Evolutionary conservation across 345 rosid species (phyloP).

Genomic region (Acer campestre): DNA sequence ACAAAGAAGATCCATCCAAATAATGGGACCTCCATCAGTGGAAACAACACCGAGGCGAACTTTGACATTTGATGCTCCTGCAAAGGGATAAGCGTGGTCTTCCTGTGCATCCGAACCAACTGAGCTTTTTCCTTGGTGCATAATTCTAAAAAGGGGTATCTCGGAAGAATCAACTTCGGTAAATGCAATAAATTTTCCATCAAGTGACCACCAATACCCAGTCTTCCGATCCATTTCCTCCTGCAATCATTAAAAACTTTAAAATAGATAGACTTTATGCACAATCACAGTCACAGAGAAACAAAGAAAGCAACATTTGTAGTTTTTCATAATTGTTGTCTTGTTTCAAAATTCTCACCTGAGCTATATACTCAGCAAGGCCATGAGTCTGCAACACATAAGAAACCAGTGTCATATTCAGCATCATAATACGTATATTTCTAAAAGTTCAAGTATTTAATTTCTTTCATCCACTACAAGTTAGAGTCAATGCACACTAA

Average conservation of each 20-base stretch:
- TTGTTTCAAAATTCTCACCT: constrained; percentile 48
- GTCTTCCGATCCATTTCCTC: constrained; percentile 98
- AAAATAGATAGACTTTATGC: neutral
- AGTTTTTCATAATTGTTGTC: neutral
- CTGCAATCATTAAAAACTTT: constrained; percentile 36
- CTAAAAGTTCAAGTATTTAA: neutral
- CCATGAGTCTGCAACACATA: constrained; percentile 77
- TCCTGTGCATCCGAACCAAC: constrained; percentile 84
- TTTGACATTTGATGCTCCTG: constrained; percentile 88
- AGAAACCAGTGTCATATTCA: constrained; percentile 30
- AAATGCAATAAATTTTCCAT: constrained; percentile 82
- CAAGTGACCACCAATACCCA: constrained; percentile 99
- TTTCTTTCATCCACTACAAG: neutral
- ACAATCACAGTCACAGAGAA: neutral
- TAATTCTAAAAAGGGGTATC: constrained; percentile 81
- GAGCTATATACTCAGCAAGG: constrained; percentile 98
- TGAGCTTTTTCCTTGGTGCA: constrained; percentile 91
- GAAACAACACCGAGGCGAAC: constrained; percentile 92
- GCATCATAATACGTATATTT: neutral
- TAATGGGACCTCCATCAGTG: constrained; percentile 62
- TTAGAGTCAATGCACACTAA: neutral
- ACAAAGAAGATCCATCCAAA: constrained; percentile 85
- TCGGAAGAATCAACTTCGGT: constrained; percentile 78
- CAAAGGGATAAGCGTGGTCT: constrained; percentile 95
- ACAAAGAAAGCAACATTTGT: neutral